phyloP scores from a whole-genome alignment of 306 rosid genomes.

The Ormosia semicastrata region DNA sequence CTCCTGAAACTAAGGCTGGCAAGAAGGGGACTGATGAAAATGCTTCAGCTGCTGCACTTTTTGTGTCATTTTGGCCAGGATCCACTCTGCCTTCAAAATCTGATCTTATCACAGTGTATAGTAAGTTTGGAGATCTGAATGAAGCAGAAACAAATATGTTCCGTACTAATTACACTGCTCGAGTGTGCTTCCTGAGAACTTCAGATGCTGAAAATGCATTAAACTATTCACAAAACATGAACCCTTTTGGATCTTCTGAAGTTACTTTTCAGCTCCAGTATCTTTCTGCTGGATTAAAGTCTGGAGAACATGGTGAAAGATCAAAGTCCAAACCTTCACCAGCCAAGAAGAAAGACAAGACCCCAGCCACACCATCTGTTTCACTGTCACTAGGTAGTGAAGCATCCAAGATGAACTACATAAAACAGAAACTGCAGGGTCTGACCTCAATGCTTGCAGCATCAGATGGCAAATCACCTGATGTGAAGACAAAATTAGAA shows the following conservation, averaged over 20 bases:
- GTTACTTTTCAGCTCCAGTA: constrained; percentile 50
- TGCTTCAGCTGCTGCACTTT: constrained; percentile 41
- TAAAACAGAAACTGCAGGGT: constrained; percentile 54
- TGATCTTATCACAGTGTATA: constrained; percentile 49
- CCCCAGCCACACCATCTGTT: constrained; percentile 24
- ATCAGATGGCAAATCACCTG: constrained; percentile 37
- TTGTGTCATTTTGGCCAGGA: constrained; percentile 57
- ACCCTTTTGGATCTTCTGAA: constrained; percentile 49
- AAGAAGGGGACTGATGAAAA: constrained; percentile 25
- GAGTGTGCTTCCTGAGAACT: constrained; percentile 47
- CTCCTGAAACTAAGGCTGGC: constrained; percentile 6
- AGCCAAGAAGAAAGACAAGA: constrained; percentile 22
- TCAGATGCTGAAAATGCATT: constrained; percentile 62
- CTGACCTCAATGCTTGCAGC: constrained; percentile 52
- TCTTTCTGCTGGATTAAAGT: constrained; percentile 36
- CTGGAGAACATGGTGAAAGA: constrained; percentile 40
- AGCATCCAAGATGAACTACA: constrained; percentile 39
- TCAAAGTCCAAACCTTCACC: constrained; percentile 29
- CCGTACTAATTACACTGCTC: constrained; percentile 51
- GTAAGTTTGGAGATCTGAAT: constrained; percentile 62
- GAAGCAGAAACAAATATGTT: constrained; percentile 62
- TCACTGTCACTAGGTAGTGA: constrained; percentile 28
- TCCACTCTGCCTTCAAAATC: constrained; percentile 63
- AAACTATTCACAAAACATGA: constrained; percentile 40
- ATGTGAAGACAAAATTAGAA: constrained; percentile 45